Evolutionary conservation across 805 yeast genomes (phyloP).

Genomic region (Metschnikowia baotianmanensis): DNA sequence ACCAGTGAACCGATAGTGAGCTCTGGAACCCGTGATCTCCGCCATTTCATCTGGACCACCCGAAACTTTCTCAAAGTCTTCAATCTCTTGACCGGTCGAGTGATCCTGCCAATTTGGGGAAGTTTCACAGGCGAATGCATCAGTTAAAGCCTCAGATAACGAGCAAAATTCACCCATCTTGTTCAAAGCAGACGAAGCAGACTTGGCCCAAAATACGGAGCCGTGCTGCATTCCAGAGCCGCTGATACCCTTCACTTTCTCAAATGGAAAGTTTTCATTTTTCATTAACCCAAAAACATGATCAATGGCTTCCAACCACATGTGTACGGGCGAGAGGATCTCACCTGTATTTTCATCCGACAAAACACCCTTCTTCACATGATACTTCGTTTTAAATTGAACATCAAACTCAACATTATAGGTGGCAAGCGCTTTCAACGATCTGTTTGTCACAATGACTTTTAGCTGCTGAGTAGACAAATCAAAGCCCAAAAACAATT

Average conservation of each 20-base stretch:
- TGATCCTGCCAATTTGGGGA: constrained; percentile 97
- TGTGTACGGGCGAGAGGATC: constrained; percentile 75
- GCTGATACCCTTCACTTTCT: constrained; percentile 59
- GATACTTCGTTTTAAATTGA: constrained; percentile 55
- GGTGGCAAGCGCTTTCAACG: constrained; percentile 51
- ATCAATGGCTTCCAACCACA: constrained; percentile 88
- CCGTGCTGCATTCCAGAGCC: constrained; percentile 96
- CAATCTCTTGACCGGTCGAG: constrained; percentile 70
- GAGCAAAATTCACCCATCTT: constrained; percentile 30
- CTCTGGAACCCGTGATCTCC: constrained; percentile 74
- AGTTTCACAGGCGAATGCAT: constrained; percentile 57
- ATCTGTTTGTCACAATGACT: constrained; percentile 58
- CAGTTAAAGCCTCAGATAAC: constrained; percentile 46
- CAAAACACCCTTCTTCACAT: constrained; percentile 72
- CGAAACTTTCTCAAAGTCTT: constrained; percentile 54
- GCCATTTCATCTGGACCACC: constrained; percentile 65
- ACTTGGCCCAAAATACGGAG: constrained; percentile 71
- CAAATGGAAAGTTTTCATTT: constrained; percentile 53
- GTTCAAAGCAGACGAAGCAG: constrained; percentile 42
- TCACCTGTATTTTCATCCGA: constrained; percentile 52
- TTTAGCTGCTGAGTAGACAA: constrained; percentile 88
- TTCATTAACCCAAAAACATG: constrained; percentile 53
- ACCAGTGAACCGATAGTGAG: constrained; percentile 89
- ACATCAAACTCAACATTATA: constrained; percentile 71
- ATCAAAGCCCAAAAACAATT: constrained; percentile 67